Evolutionary conservation across 768 basidiomycete genomes (phyloP).

Genomic region (Polyporus arcularius): DNA sequence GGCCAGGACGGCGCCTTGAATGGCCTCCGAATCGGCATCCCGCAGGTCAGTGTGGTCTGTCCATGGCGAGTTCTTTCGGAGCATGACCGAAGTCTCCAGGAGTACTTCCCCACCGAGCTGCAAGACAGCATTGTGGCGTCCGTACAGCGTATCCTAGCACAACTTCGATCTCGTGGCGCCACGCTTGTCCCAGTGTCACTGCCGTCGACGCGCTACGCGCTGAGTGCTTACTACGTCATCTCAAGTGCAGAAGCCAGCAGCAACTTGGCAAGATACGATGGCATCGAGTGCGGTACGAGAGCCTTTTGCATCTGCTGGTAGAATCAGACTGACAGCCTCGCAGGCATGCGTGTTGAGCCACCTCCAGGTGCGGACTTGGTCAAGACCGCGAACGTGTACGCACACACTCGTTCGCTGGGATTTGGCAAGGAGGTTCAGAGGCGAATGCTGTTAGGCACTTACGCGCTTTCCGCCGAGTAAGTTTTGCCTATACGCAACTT

Average conservation of each 20-base stretch:
- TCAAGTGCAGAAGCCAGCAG: constrained; percentile 93
- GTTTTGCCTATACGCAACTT: constrained; percentile 27
- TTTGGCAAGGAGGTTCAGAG: constrained; percentile 88
- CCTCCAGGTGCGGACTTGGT: constrained; percentile 45
- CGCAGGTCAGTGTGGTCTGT: constrained; percentile 49
- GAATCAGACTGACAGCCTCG: neutral
- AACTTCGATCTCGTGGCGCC: constrained; percentile 58
- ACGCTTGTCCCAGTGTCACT: constrained; percentile 71
- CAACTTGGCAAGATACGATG: constrained; percentile 88
- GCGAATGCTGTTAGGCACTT: constrained; percentile 86
- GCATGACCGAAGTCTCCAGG: constrained; percentile 36
- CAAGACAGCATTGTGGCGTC: constrained; percentile 44
- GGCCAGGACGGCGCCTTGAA: constrained; percentile 31
- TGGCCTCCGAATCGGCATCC: constrained; percentile 74
- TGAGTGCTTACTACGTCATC: constrained; percentile 96
- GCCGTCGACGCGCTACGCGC: constrained; percentile 65
- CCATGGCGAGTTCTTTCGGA: neutral
- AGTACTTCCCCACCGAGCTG: constrained; percentile 80
- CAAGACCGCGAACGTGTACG: constrained; percentile 60
- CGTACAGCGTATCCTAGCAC: constrained; percentile 46
- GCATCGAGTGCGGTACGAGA: constrained; percentile 75
- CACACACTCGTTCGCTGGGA: constrained; percentile 62
- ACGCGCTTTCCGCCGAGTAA: constrained; percentile 90
- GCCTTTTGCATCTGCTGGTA: neutral
- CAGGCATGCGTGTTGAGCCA: constrained; percentile 53